Evolutionary conservation across 2,329 filamentous ascomycete genomes (phyloP).

Genomic region (Fusarium annulatum): DNA sequence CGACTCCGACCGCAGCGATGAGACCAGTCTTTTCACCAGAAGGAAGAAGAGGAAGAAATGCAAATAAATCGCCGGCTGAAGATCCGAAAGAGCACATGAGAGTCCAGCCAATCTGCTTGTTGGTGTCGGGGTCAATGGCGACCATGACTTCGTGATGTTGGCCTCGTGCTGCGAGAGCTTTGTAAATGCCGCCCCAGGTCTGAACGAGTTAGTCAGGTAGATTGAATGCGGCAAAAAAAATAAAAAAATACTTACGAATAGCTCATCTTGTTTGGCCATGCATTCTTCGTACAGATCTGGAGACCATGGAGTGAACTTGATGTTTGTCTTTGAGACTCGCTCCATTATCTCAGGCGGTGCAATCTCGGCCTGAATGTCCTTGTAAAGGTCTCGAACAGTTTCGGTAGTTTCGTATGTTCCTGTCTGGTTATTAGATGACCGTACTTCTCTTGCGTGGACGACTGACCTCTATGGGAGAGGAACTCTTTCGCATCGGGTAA

Average conservation of each 20-base stretch:
- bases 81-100: slow-evolving; percentile 36
- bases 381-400: not conserved
- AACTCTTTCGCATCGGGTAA: slow-evolving; percentile 30
- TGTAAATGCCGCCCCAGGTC: slow-evolving; percentile 33
- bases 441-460: rapidly evolving
- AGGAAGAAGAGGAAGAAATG: slow-evolving; percentile 36
- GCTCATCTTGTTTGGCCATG: slow-evolving; percentile 32
- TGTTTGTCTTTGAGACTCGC: slow-evolving; percentile 27
- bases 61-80: not conserved
- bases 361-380: slow-evolving; percentile 15
- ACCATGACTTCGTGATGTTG: slow-evolving; percentile 39
- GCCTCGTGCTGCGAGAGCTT: slow-evolving; percentile 20
- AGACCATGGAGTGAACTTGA: slow-evolving; percentile 38
- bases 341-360: slow-evolving; percentile 32
- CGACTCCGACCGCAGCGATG: slow-evolving; percentile 39
- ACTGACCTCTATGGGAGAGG: slow-evolving; percentile 29
- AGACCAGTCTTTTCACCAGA: slow-evolving; percentile 37
- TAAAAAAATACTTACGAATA: slow-evolving; percentile 20
- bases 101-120: slow-evolving; percentile 42
- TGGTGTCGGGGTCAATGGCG: slow-evolving; percentile 39
- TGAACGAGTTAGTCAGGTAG: not conserved
- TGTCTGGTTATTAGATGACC: rapidly evolving
- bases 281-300: slow-evolving; percentile 41
- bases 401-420: too few relatives aligned
- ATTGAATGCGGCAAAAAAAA: rapidly evolving